Evolutionary conservation across 192 early-diverging fungal genomes (phyloP).

Genomic region (Coemansia sp.): DNA sequence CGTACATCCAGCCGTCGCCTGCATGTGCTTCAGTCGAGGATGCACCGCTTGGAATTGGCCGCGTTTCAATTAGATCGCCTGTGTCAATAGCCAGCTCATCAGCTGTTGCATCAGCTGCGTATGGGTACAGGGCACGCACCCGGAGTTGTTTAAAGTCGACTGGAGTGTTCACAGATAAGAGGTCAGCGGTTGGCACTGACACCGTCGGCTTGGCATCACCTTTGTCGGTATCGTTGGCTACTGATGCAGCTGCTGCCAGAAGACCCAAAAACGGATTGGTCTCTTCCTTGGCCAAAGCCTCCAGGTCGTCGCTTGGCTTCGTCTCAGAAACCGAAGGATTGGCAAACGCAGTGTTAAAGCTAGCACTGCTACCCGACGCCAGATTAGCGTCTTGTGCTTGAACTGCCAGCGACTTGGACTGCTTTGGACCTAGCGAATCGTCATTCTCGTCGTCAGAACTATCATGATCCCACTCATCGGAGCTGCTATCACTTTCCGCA

Average conservation of each 20-base stretch:
- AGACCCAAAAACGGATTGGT: constrained; percentile 47
- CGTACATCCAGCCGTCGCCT: constrained; percentile 47
- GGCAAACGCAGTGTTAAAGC: constrained; percentile 51
- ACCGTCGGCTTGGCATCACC: background rate
- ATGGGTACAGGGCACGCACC: constrained; percentile 41
- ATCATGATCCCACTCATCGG: constrained; percentile 50
- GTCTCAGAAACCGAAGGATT: constrained; percentile 11
- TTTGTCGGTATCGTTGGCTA: constrained; percentile 3
- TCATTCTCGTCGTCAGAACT: constrained; percentile 42
- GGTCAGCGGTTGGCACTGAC: background rate
- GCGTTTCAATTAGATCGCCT: constrained; percentile 41
- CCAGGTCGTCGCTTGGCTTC: constrained; percentile 4
- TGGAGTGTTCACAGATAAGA: background rate
- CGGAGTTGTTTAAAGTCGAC: constrained; percentile 21
- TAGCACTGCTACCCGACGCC: constrained; percentile 30
- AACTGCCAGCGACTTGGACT: background rate
- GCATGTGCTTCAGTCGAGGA: constrained; percentile 15
- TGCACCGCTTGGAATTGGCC: constrained; percentile 6
- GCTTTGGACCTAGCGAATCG: background rate
- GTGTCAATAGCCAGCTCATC: constrained; percentile 37
- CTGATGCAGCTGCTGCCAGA: constrained; percentile 9
- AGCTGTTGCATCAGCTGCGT: constrained; percentile 2
- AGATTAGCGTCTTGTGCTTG: background rate
- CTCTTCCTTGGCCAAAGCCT: constrained; percentile 18
- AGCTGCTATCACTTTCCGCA: constrained; percentile 25